Percentiles rank a stretch among this genome's conserved stretches.
phyloP scores from a whole-genome alignment of 805 yeast genomes.

The Candida maris region DNA sequence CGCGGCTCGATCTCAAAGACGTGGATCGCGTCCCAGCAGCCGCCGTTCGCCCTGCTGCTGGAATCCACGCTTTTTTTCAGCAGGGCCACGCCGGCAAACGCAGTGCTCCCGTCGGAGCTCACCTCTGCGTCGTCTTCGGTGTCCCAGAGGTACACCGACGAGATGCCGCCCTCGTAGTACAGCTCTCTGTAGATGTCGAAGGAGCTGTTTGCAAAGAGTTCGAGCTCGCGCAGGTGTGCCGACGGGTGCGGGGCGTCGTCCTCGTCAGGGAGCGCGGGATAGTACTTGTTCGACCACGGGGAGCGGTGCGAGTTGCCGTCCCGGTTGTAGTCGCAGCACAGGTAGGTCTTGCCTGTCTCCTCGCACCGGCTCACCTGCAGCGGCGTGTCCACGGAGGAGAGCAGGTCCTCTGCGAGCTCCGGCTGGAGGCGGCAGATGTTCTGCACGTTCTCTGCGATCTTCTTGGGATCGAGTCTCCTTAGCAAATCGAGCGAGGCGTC shows the following conservation, averaged over 20 bases:
- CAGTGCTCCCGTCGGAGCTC: constrained; percentile 42
- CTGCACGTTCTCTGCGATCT: constrained; percentile 42
- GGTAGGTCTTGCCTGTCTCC: constrained; percentile 58
- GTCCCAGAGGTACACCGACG: constrained; percentile 92
- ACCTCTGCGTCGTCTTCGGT: constrained; percentile 52
- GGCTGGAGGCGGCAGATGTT: constrained; percentile 54
- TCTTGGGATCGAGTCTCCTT: constrained; percentile 69
- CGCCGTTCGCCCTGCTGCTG: constrained; percentile 37
- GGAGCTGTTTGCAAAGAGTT: constrained; percentile 79
- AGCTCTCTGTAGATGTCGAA: constrained; percentile 90
- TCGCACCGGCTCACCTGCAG: constrained; percentile 50
- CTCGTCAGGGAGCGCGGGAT: constrained; percentile 47
- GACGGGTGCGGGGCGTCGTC: constrained; percentile 75
- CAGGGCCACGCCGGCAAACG: constrained; percentile 89
- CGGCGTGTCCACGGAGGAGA: constrained; percentile 87
- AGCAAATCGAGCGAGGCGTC: constrained; percentile 79
- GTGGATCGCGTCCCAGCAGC: constrained; percentile 91
- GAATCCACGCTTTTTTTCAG: constrained; percentile 62
- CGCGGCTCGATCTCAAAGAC: constrained; percentile 73
- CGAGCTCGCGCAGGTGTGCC: constrained; percentile 62
- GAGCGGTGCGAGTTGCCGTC: constrained; percentile 91
- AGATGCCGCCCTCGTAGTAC: constrained; percentile 92
- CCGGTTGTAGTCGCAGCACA: constrained; percentile 91
- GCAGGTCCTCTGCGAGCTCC: constrained; percentile 78
- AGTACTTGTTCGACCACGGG: constrained; percentile 83